These are phyloP conservation scores for Colletotrichum sp. DNA, from an alignment of 2,329 filamentous ascomycete species.

Conservation along the genomic window DNA sequence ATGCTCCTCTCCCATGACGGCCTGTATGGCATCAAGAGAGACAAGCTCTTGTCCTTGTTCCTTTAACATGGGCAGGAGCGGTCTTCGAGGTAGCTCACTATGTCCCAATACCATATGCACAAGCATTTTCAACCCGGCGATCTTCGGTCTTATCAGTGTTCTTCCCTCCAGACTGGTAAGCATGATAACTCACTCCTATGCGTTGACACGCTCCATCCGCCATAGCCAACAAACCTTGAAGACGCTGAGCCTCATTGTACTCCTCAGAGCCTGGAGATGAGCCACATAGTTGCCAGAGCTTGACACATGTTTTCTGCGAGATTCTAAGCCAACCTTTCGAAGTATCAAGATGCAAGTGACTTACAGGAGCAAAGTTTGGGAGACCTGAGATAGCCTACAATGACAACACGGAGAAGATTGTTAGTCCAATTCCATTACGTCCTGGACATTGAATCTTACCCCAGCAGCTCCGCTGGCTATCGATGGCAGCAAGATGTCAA, in stretches of 20 bases:
- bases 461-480: neutral
- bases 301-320: neutral
- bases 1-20: neutral
- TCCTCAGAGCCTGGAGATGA: neutral
- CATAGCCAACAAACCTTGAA: neutral
- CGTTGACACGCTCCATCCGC: neutral
- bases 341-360: neutral
- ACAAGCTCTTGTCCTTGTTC: neutral
- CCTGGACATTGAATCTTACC: neutral
- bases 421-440: rapidly evolving
- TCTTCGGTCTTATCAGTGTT: neutral
- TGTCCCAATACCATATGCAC: neutral
- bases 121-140: neutral
- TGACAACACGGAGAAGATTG: rapidly evolving
- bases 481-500: neutral
- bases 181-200: neutral
- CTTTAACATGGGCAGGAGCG: neutral
- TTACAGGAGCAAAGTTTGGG: neutral
- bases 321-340: neutral
- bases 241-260: neutral
- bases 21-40: neutral
- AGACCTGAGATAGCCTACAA: neutral
- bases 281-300: neutral
- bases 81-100: neutral
- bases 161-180: rapidly evolving